phyloP scores from a whole-genome alignment of 495 filamentous ascomycete genomes.

The Penicillium steckii region DNA sequence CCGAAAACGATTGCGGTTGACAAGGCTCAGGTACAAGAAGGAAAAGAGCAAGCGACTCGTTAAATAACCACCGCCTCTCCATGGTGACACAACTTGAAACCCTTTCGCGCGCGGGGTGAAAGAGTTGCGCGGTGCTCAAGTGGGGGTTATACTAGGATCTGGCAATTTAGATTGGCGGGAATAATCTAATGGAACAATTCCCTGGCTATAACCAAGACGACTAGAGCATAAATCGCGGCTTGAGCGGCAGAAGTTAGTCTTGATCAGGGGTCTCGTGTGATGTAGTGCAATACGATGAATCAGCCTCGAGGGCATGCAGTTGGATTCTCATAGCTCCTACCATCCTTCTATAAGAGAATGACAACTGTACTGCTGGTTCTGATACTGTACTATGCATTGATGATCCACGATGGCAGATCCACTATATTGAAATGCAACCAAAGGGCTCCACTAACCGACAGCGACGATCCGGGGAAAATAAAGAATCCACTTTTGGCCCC shows the following conservation, averaged over 20 bases:
- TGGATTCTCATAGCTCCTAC: not conserved
- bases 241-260: slow-evolving; percentile 5
- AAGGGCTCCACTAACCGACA: not conserved
- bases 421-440: too few species aligned
- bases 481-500: not conserved
- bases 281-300: not conserved
- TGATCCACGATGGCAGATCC: not conserved
- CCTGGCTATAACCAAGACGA: not conserved
- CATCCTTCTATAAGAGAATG: too few species aligned
- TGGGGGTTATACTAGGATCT: not conserved
- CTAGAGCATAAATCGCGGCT: slow-evolving; percentile 6
- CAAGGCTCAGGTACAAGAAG: not conserved
- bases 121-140: not conserved
- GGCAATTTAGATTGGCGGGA: slow-evolving; percentile 23
- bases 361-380: too few species aligned
- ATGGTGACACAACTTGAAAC: slow-evolving; percentile 11
- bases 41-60: not conserved
- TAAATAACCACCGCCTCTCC: slow-evolving; percentile 13
- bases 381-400: not conserved
- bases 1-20: too few species aligned
- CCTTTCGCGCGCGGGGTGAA: slow-evolving; percentile 9
- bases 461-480: slow-evolving; percentile 1
- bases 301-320: not conserved
- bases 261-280: not conserved
- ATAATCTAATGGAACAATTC: slow-evolving; percentile 7